Percentiles rank a stretch among this genome's conserved stretches.
These are phyloP conservation scores for Camellia sinensis DNA, from an alignment of 148 eudicot species.

Conservation along the genomic window DNA sequence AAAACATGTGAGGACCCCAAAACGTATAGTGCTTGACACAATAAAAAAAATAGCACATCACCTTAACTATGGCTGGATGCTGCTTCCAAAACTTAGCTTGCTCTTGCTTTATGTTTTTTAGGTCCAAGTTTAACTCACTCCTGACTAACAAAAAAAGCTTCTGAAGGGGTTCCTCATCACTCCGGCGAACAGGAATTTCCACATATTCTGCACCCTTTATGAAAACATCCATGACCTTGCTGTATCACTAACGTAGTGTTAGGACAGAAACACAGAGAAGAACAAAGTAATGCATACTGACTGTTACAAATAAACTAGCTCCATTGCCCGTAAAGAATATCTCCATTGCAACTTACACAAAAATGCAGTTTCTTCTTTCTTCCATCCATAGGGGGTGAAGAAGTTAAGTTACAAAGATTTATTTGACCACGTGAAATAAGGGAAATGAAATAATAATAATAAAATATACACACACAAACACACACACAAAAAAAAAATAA, in stretches of 20 bases:
- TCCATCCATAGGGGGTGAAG: not conserved
- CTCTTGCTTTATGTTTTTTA: conserved; percentile 84
- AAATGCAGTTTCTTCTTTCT: not conserved
- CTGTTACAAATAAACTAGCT: not conserved
- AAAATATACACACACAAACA: not conserved
- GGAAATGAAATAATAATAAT: not conserved
- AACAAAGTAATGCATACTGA: not conserved
- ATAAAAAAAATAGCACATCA: conserved; percentile 12
- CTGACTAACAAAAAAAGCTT: conserved; percentile 71
- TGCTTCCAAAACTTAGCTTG: conserved; percentile 98
- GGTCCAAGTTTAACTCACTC: conserved; percentile 85
- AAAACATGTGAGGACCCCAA: not conserved
- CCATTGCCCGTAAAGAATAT: not conserved
- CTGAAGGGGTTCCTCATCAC: conserved; percentile 87
- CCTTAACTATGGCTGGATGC: conserved; percentile 92
- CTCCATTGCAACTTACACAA: not conserved
- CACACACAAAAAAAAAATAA: not conserved
- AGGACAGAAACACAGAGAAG: not conserved
- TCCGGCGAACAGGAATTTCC: conserved; percentile 87
- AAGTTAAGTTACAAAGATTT: not conserved
- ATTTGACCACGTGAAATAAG: not conserved
- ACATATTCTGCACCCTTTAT: conserved; percentile 83
- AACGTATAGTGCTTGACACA: not conserved
- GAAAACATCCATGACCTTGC: conserved; percentile 93
- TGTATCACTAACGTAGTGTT: conserved; percentile 24